Base-by-base conservation (phyloP, 352 stramenopile species). In the Pythium insidiosum region DNA sequence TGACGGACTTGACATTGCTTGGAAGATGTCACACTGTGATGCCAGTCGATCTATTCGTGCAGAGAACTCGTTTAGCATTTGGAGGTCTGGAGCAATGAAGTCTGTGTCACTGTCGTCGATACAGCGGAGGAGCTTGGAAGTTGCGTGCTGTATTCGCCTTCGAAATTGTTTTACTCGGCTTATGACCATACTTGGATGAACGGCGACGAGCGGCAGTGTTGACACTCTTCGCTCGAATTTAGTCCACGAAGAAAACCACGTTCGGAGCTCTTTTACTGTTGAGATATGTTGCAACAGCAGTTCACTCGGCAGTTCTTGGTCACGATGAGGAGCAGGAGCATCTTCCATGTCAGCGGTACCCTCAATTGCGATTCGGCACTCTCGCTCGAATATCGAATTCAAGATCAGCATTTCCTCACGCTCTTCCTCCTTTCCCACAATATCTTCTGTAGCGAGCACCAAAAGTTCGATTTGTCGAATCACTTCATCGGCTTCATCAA, bases 141-240 rank as follows among this genome's bases (percentile, higher is more conserved):
- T 65, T 1, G 71, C 65, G 22, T 66, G 58, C 7, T 51, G 48
- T 12, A 87, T 29, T 16, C 74, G 63, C 2, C 71, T 66, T 28
- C 66, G 61, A 24, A 84, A 84, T 38, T 80, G 71, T 31, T 73
- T 77, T 6, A 84, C 60, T 20, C 69, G 65, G 31, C 68, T 78
- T 12, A 76, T 46, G n/a, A 84, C 63, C 1, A 63, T 53, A 18
- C 56, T 66, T 16, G 68, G 57, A 44, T 84, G 72, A 5, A 84
- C 45, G 5, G 48, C 48, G 9, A 54, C 34, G 3, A 87, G 30
- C 5, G 67, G 65, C 1, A 65, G 50, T 0, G 48, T 47, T 11
- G 65, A 25, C 74, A 71, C 84, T 37, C 82, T 83, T 0, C 56
- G 50, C 16, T 67, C 64, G 13, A 82, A 20, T 9, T 53, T 53